These are phyloP conservation scores for Candida lessepsii DNA, from an alignment of 805 yeast species.

Conservation along the genomic window DNA sequence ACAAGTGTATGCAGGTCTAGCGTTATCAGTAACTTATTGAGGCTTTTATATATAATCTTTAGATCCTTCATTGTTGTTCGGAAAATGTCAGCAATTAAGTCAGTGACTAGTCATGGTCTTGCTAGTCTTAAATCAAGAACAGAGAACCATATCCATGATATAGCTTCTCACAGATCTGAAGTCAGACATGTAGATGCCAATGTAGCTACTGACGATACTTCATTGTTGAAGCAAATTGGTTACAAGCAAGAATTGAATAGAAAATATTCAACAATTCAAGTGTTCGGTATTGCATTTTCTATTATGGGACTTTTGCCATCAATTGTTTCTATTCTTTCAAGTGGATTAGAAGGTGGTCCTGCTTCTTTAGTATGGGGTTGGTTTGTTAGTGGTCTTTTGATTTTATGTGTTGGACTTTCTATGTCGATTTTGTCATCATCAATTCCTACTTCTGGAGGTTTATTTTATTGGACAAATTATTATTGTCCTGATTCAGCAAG, in stretches of 20 bases:
- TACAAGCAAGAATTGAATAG: constrained; percentile 68
- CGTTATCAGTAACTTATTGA: neutral
- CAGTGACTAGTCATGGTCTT: constrained; percentile 13
- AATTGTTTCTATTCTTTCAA: constrained; percentile 53
- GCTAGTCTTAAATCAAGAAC: constrained; percentile 11
- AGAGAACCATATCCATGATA: constrained; percentile 13
- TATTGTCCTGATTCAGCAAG: constrained; percentile 57
- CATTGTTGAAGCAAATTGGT: constrained; percentile 53
- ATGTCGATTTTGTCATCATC: constrained; percentile 68
- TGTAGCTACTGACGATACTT: constrained; percentile 19
- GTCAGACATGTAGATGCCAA: constrained; percentile 20
- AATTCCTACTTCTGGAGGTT: constrained; percentile 74
- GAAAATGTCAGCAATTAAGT: constrained; percentile 3
- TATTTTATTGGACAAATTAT: constrained; percentile 49
- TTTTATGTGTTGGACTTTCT: constrained; percentile 55
- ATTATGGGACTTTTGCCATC: constrained; percentile 72
- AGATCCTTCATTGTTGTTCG: neutral
- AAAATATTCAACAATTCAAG: constrained; percentile 58
- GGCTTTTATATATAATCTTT: neutral
- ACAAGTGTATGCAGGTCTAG: neutral
- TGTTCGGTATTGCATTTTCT: constrained; percentile 68
- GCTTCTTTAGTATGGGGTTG: constrained; percentile 73
- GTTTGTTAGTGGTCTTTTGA: constrained; percentile 58
- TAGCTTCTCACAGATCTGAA: constrained; percentile 19
- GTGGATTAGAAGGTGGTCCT: constrained; percentile 62